Conservation (phyloP, 768 basidiomycete genomes). For the Pilatotrama ljubarskyi region DNA sequence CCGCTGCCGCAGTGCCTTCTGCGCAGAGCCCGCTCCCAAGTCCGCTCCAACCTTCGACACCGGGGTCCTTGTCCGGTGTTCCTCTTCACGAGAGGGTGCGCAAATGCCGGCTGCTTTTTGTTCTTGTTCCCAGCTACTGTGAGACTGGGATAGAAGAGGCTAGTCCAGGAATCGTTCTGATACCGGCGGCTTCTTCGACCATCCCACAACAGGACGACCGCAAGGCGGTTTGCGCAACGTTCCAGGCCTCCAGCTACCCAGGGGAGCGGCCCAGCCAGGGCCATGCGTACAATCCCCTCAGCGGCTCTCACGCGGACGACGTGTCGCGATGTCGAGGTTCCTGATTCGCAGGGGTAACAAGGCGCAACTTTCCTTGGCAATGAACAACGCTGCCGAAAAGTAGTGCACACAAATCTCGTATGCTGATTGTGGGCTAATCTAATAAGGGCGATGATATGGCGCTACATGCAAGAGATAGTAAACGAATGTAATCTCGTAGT, state of each 20-base stretch:
- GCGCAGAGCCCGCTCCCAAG: too few relatives aligned
- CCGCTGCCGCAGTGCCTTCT: too few relatives aligned
- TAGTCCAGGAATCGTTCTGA: neutral
- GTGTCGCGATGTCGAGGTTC: neutral
- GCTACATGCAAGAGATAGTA: slow-evolving; percentile 9
- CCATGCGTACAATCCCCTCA: neutral
- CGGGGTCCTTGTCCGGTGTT: neutral
- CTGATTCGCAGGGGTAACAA: neutral
- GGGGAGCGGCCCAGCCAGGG: neutral
- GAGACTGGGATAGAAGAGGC: neutral
- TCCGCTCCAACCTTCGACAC: neutral
- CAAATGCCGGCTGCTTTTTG: neutral
- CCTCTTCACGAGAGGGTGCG: neutral
- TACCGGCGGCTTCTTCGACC: neutral
- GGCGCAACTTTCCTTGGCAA: neutral
- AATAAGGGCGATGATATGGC: neutral
- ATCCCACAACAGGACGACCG: neutral
- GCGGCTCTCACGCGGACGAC: neutral
- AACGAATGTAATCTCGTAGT: slow-evolving; percentile 1
- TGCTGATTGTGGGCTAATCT: slow-evolving; percentile 6
- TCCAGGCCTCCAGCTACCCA: neutral
- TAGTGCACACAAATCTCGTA: neutral
- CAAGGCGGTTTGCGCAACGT: neutral
- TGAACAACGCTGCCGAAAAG: neutral
- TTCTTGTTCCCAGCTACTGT: neutral